Evolutionary conservation across 345 rosid species (phyloP).

Genomic region (Rubroshorea leprosula): DNA sequence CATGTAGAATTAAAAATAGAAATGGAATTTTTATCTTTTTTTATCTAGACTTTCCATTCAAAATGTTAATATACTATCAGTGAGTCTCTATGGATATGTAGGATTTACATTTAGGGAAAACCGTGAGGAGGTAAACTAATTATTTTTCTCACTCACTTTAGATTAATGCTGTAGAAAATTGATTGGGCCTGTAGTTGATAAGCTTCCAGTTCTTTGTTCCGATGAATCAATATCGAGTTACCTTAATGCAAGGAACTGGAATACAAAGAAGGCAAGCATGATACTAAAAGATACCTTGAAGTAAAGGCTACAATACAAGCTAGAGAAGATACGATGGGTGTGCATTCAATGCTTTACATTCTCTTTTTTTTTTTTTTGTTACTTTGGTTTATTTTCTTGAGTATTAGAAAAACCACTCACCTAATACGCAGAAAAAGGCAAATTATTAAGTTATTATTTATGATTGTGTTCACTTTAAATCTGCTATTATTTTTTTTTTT

Average conservation of each 20-base stretch:
- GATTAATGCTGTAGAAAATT: slow-evolving; percentile 59
- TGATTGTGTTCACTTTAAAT: not conserved
- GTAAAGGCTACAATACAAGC: slow-evolving; percentile 67
- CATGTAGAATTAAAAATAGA: no score
- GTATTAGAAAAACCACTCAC: slow-evolving; percentile 3
- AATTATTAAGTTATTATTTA: not conserved
- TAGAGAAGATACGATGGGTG: slow-evolving; percentile 70
- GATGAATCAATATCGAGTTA: slow-evolving; percentile 55
- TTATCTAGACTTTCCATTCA: not conserved
- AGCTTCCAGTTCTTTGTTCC: slow-evolving; percentile 47
- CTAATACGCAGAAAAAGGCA: not conserved
- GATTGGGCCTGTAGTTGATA: slow-evolving; percentile 46
- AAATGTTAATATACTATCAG: no score
- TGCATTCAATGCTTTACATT: slow-evolving; percentile 5
- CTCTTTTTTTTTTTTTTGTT: not conserved
- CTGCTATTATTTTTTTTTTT: no score
- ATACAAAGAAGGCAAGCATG: slow-evolving; percentile 56
- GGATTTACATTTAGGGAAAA: slow-evolving; percentile 6
- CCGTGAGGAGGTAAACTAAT: slow-evolving; percentile 6
- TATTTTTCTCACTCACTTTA: slow-evolving; percentile 17
- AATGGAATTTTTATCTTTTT: no score
- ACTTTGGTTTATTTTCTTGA: not conserved
- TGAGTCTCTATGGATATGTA: slow-evolving; percentile 13
- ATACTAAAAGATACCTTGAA: slow-evolving; percentile 62
- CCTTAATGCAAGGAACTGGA: slow-evolving; percentile 63